Evolutionary conservation across 2,329 filamentous ascomycete genomes (phyloP), one percentile per base, ranked within the genome.

Genomic region (Ophiostoma sp.): DNA sequence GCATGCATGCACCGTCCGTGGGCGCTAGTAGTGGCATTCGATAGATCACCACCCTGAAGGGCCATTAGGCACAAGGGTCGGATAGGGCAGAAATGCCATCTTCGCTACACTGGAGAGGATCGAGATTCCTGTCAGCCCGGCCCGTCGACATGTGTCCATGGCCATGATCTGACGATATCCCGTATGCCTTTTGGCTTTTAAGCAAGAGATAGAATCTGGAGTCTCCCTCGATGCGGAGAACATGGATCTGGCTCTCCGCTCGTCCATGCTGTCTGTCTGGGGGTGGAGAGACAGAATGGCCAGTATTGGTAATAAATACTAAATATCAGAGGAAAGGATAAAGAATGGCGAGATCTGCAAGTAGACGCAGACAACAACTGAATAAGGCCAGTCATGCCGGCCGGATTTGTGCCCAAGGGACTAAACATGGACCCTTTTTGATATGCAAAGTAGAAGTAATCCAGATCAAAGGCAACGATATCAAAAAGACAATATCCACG

Each of bases 321-420:
- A 27, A 27, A 27, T 27, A 27, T 27, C 2, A 27, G 27, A 27
- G 27, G 27, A 27, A 2, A 27, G 27, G 27, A 55, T 55, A 55
- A 18, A 55, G 49, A 27, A 55, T 55, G n/a, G 49, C 12, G 49
- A 55, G 49, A 55, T 55, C 49, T 55, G 49, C 49, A 55, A 27
- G n/a, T 55, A 55, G 27, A 55, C 49, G 27, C 27, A 27, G 27
- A 27, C 27, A 27, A 27, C 2, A 27, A 27, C 27, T 27, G 27
- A 27, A 27, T 27, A 27, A 27, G 27, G 27, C 27, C 27, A 27
- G 27, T 27, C 27, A 27, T 27, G 27, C 27, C 27, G 2, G 27
- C 27, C 27, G 2, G 27, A 27, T 27, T 27, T 27, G 2, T 27
- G 27, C 27, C 27, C 27, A 27, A 27, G 27, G 27, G 27, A 27